Conservation (phyloP, 2,329 filamentous ascomycete species). For the Alternaria brassicicola region DNA sequence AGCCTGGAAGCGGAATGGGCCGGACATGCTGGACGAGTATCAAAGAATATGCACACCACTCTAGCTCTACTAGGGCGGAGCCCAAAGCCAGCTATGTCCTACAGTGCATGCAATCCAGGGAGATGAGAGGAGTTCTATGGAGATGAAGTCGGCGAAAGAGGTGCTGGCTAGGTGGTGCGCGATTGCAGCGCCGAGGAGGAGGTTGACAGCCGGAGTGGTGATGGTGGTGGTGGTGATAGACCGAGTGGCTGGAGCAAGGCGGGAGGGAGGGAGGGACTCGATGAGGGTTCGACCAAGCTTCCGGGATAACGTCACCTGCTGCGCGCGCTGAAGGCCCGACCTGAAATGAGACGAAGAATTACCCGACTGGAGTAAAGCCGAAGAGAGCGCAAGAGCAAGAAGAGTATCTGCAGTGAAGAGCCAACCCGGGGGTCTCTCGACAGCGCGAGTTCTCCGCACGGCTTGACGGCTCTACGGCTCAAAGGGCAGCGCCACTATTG, state of each 20-base stretch:
- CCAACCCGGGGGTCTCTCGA: background rate
- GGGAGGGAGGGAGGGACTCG: slow-evolving; percentile 5
- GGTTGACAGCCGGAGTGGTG: background rate
- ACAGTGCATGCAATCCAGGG: slow-evolving; percentile 25
- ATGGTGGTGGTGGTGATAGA: background rate
- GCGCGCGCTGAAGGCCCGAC: slow-evolving; percentile 4
- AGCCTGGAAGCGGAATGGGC: slow-evolving; percentile 49
- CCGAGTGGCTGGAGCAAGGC: slow-evolving; percentile 9
- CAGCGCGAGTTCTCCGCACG: background rate
- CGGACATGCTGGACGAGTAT: slow-evolving; percentile 41
- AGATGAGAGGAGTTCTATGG: background rate
- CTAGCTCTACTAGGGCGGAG: slow-evolving; percentile 19
- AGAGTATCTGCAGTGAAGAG: background rate
- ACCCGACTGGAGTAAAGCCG: background rate
- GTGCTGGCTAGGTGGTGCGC: background rate
- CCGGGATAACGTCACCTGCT: slow-evolving; percentile 18
- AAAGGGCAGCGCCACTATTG: slow-evolving; percentile 9
- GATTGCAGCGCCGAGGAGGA: slow-evolving; percentile 1
- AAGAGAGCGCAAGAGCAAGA: background rate
- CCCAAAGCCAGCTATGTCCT: slow-evolving; percentile 17
- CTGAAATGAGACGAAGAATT: background rate
- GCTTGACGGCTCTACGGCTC: slow-evolving; percentile 2
- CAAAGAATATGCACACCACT: slow-evolving; percentile 5
- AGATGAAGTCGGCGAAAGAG: background rate
- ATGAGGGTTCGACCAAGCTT: slow-evolving; percentile 14